Conservation (phyloP, 345 rosid species). For the Gossypium longicalyx region DNA sequence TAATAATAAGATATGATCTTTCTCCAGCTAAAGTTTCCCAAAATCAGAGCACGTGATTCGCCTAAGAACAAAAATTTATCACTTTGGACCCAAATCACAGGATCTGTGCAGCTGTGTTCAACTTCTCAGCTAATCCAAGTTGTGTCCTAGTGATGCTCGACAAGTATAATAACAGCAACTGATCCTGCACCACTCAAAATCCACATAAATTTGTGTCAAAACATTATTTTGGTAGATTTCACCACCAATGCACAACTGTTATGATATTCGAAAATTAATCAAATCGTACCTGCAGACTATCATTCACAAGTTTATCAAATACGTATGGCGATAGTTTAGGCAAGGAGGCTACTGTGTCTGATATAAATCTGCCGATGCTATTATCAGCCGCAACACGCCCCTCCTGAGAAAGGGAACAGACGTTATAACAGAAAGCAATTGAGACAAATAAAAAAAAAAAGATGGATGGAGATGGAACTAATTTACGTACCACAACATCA, state of each 20-base stretch:
- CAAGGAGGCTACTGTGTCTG: constrained; percentile 63
- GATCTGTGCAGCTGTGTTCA: constrained; percentile 92
- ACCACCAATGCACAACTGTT: not conserved
- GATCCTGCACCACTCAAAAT: constrained; percentile 47
- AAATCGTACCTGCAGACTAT: constrained; percentile 70
- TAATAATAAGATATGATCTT: not conserved
- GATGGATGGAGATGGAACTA: not conserved
- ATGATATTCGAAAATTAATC: not conserved
- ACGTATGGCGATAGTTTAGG: constrained; percentile 69
- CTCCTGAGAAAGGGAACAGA: constrained; percentile 44
- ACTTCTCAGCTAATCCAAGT: constrained; percentile 81
- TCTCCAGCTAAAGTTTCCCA: not conserved
- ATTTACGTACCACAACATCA: constrained; percentile 71
- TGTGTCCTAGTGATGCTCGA: constrained; percentile 96
- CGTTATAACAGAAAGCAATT: not conserved
- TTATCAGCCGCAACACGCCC: constrained; percentile 66
- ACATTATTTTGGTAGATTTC: not conserved
- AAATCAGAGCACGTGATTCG: not conserved
- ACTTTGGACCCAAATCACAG: constrained; percentile 24
- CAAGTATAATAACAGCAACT: constrained; percentile 73
- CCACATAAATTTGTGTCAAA: not conserved
- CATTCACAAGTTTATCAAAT: constrained; percentile 83
- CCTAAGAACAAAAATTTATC: not conserved
- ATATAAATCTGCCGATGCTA: constrained; percentile 63
- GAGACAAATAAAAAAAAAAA: not conserved